A percentile compares a stretch with the other conserved stretches of the same genome.
phyloP scores from a whole-genome alignment of 1,139 yeast genomes.

The Suhomyces taliae region DNA sequence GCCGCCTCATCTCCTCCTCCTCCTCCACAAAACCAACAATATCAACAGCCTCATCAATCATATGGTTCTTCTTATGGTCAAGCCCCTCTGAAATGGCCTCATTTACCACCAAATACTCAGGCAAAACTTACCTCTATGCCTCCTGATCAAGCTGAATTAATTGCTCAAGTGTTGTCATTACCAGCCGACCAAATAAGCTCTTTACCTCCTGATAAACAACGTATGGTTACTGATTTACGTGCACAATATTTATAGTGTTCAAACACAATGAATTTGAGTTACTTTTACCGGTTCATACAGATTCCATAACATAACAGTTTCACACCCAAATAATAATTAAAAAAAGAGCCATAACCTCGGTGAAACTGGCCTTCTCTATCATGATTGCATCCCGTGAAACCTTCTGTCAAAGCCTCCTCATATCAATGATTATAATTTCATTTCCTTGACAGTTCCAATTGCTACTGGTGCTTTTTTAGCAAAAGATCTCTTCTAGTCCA shows the following conservation, averaged over 20 bases:
- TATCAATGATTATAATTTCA: too few species aligned
- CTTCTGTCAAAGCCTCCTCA: too few species aligned
- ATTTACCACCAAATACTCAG: conserved; percentile 49
- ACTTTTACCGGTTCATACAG: too few species aligned
- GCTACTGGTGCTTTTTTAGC: too few species aligned
- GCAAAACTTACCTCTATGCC: conserved; percentile 48
- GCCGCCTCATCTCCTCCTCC: conserved; percentile 26
- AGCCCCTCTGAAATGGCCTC: conserved; percentile 42
- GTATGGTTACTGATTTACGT: conserved; percentile 59
- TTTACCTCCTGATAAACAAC: conserved; percentile 60
- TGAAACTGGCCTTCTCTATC: too few species aligned
- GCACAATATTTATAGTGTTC: conserved; percentile 46
- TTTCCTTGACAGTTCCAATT: too few species aligned
- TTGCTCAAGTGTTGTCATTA: conserved; percentile 62
- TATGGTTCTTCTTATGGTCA: conserved; percentile 6
- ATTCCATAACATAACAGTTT: too few species aligned
- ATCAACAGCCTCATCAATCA: conserved; percentile 4
- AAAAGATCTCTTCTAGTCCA: too few species aligned
- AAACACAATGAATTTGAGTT: too few species aligned
- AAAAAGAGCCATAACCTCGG: too few species aligned
- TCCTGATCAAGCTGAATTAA: conserved; percentile 60
- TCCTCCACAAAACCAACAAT: conserved; percentile 16
- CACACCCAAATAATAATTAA: too few species aligned
- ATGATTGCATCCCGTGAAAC: too few species aligned
- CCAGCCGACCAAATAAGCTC: conserved; percentile 54